Percentiles rank a stretch among this genome's conserved stretches.
phyloP scores from a whole-genome alignment of 1,284 basidiomycete species.

The Moesziomyces sp. region DNA sequence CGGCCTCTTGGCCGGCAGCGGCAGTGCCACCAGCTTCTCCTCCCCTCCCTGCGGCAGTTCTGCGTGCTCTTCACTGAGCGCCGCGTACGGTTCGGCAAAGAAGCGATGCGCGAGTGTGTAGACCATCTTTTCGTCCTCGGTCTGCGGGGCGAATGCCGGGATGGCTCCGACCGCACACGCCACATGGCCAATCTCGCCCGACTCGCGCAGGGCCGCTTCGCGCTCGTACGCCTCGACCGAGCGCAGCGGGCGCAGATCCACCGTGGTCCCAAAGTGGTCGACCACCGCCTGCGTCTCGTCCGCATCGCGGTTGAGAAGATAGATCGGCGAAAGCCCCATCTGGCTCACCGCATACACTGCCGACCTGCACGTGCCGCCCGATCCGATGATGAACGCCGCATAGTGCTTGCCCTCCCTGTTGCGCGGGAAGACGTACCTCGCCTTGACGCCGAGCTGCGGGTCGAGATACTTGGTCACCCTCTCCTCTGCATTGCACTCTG shows the following conservation, averaged over 20 bases:
- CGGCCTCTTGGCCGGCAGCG: slow-evolving; percentile 49
- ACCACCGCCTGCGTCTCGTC: slow-evolving; percentile 46
- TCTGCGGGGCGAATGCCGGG: slow-evolving; percentile 59
- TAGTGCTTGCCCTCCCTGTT: slow-evolving; percentile 34
- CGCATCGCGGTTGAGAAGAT: slow-evolving; percentile 49
- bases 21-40: slow-evolving; percentile 22
- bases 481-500: slow-evolving; percentile 24
- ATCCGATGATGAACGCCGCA: slow-evolving; percentile 55
- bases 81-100: slow-evolving; percentile 39
- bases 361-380: slow-evolving; percentile 51
- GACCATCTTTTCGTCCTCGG: slow-evolving; percentile 62
- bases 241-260: slow-evolving; percentile 46
- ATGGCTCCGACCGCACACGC: slow-evolving; percentile 62
- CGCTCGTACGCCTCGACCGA: slow-evolving; percentile 32
- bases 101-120: slow-evolving; percentile 55
- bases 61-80: slow-evolving; percentile 1
- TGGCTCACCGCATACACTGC: slow-evolving; percentile 50
- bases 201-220: slow-evolving; percentile 22
- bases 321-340: slow-evolving; percentile 45
- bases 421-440: slow-evolving; percentile 24
- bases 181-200: slow-evolving; percentile 44
- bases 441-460: slow-evolving; percentile 15
- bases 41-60: not conserved
- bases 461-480: slow-evolving; percentile 34
- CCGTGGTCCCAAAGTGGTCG: slow-evolving; percentile 36